phyloP scores from a whole-genome alignment of 169 alveolate species.

The Cryptosporidium sp. region DNA sequence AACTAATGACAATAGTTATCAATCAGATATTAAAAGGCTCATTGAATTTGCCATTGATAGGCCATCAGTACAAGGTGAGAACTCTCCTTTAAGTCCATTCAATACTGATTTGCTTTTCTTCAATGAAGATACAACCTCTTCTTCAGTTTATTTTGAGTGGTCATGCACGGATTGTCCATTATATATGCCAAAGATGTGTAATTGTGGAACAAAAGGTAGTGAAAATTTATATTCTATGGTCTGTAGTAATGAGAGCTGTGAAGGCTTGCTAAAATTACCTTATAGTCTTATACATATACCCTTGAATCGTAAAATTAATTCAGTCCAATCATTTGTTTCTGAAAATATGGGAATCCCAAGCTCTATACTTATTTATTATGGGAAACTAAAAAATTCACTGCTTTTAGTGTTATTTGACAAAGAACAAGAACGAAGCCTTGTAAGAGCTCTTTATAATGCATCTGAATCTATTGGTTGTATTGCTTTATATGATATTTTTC shows the following conservation, averaged over 20 bases:
- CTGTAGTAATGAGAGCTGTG: conserved; percentile 68
- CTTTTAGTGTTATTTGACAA: conserved; percentile 24
- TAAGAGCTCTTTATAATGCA: conserved; percentile 7
- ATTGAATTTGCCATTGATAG: conserved; percentile 28
- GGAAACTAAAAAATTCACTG: conserved; percentile 53
- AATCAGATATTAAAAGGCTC: conserved; percentile 35
- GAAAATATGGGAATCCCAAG: conserved; percentile 39
- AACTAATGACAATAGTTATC: neutral
- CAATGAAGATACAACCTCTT: conserved; percentile 45
- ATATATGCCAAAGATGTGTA: conserved; percentile 67
- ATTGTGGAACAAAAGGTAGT: conserved; percentile 20
- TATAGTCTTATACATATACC: conserved; percentile 78
- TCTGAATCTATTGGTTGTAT: conserved; percentile 48
- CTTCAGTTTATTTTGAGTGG: conserved; percentile 57
- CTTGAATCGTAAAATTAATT: conserved; percentile 67
- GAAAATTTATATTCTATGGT: neutral
- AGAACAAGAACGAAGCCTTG: conserved; percentile 28
- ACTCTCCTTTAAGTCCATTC: conserved; percentile 58
- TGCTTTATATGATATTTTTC: conserved; percentile 30
- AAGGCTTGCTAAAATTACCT: conserved; percentile 76
- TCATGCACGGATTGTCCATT: conserved; percentile 56
- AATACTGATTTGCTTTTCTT: conserved; percentile 28
- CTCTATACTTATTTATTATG: conserved; percentile 43
- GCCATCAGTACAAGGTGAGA: conserved; percentile 25
- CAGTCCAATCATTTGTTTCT: conserved; percentile 54